phyloP scores from a whole-genome alignment of 306 rosid species.

The Corylus americana region DNA sequence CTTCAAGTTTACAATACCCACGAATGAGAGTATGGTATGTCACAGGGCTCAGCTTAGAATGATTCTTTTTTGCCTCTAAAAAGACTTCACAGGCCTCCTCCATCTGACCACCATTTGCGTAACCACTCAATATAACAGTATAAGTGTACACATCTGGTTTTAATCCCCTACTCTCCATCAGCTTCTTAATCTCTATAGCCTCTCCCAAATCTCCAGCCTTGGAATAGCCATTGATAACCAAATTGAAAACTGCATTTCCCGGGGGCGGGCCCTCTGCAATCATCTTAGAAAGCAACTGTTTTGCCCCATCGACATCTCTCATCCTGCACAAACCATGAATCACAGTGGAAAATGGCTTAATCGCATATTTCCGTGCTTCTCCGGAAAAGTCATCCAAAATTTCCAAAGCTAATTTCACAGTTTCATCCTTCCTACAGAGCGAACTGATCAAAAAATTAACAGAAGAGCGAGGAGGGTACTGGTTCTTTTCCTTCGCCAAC shows the following conservation, averaged over 20 bases:
- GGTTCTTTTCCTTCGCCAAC: conserved; percentile 48
- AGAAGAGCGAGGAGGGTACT: conserved; percentile 30
- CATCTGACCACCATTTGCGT: conserved; percentile 78
- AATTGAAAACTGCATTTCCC: conserved; percentile 79
- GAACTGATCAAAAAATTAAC: conserved; percentile 44
- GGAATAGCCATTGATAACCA: conserved; percentile 53
- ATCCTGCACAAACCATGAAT: conserved; percentile 64
- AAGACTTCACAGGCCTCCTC: conserved; percentile 62
- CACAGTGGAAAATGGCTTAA: conserved; percentile 62
- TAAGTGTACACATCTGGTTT: conserved; percentile 78
- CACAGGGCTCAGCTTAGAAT: conserved; percentile 50
- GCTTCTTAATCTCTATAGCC: conserved; percentile 58
- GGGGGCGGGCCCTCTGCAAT: conserved; percentile 73
- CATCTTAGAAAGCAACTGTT: conserved; percentile 59
- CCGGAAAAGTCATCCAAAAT: conserved; percentile 49
- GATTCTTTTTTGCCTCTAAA: conserved; percentile 70
- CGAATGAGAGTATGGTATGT: conserved; percentile 77
- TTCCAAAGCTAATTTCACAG: conserved; percentile 55
- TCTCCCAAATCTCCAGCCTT: conserved; percentile 60
- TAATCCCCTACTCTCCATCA: conserved; percentile 80
- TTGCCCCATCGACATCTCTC: conserved; percentile 59
- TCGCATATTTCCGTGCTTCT: conserved; percentile 48
- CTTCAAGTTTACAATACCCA: conserved; percentile 77
- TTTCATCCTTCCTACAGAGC: conserved; percentile 53
- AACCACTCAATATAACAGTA: conserved; percentile 70